Base-by-base conservation (phyloP, 2,329 filamentous ascomycete species). In the Hypocreales sp. region DNA sequence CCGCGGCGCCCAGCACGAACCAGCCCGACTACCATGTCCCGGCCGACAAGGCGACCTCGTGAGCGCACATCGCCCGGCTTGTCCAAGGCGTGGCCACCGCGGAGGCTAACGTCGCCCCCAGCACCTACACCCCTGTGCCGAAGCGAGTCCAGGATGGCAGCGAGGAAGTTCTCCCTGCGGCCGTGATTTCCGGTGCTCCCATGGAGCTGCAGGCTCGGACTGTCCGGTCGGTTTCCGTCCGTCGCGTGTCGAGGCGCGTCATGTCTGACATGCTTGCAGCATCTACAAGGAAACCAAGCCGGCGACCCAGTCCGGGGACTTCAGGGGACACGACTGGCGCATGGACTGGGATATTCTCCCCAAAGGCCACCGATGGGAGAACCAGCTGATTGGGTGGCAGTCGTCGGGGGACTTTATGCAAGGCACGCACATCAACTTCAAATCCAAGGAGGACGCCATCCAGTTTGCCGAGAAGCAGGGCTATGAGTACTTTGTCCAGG, bases 401-500 rank as follows among this genome's bases (percentile, higher is more conserved):
- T 95, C 87, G 15, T 92, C 84, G 12, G 87, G 69, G 30, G 90
- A 98, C 55, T 73, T 72, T 49, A 90, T 98, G 83, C 86, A 98
- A 55, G 87, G 84, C 46, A 92, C 84, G 26, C 72, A 84, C 50
- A 57, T 98, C 44, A 77, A 77, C 55, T 98, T 98, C 68, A 80
- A 80, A 55, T 68, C 64, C 44, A 95, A 93, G 65, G 84, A 95
- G 51, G 87, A 93, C 42, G 90, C 90, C 38, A 87, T 98, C 45
- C 62, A 67, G 32, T 98, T 98, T 48, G 90, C 92, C 15, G 80
- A 95, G 61, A 98, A 95, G 69, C 90, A 98, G 56, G 90, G 92
- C 20, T 98, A 98, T 51, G 87, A 98, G 52, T 98, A 93, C 58
- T 95, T 90, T 52, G 86, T 98, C 15, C 90, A 95, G 64, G 90